Evolutionary conservation across 164 flowering plant genomes (phyloP), one percentile per base, ranked within the genome.

Genomic region (Macadamia tetraphylla): DNA sequence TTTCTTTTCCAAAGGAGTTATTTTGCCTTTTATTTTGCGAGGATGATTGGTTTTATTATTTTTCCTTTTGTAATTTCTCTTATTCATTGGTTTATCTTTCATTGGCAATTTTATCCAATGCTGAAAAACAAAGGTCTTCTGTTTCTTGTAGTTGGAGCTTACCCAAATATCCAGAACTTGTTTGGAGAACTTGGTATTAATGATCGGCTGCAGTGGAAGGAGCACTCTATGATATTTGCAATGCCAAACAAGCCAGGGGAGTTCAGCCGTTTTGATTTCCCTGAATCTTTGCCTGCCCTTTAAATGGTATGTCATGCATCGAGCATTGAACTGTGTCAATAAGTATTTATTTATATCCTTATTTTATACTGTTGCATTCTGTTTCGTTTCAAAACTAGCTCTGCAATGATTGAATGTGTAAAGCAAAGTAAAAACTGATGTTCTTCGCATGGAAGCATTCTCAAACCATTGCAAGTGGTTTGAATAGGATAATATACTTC

Each of bases 141-240:
- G 29, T 62, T 66, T 57, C 49, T 70, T 73, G 79, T 71, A 94
- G 98, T 94, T 82, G 99, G 99, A 77, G 99, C 99, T 46, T 94
- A 94, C 77, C 99, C 99, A 58, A 94, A 94, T 79, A 59, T 94
- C 9, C 99, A 94, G 77, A 94, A 89, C 79, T 78, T 94, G 74
- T 90, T 94, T 81, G 92, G 96, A 64, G 99, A 94, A 73, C 93
- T 92, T 72, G 97, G 94, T 18, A 94, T 94, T 57, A 83, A 86
- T 77, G 99, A 94, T 75, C 85, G 97, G 62, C 73, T 94, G 80
- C 99, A 92, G 74, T 94, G 99, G 99, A 94, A 94, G 81, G 99
- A 92, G 83, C 99, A 94, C 72, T 92, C 99, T 12, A 94, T 94
- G 99, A 92, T 94, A 70, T 94, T 94, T 83, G 97, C 98, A 9